Evolutionary conservation across 352 stramenopile genomes (phyloP), one percentile per base, ranked within the genome.

Genomic region (Globisporangium cederbergense): DNA sequence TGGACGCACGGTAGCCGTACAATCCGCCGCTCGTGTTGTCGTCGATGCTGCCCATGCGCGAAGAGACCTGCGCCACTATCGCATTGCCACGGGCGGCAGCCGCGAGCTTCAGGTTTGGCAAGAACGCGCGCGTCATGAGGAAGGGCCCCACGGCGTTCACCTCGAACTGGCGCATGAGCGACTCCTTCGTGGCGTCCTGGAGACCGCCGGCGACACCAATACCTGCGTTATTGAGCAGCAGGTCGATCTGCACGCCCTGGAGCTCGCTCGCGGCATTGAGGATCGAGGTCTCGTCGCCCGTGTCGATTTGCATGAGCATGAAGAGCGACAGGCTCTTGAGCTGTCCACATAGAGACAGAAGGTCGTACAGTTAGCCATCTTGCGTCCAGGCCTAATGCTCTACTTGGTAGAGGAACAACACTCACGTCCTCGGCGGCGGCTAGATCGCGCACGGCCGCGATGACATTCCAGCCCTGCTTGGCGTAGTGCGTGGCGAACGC

Each of bases 1-100:
- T 88, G 47, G 72, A 83, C 52, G 81, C 73, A 18, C 70, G 71
- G 65, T 90, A 88, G n/a, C 73, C 75, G 58, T 81, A 86, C 30
- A 64, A 51, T 10, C 66, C 64, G 32, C 77, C 67, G 11, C 11
- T 34, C 28, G 16, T 49, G 38, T 68, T 60, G 4, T 60, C 57
- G 53, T 74, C 73, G 22, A 80, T 66, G 32, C 67, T 74, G 64
- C 67, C 58, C 4, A 30, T 34, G 32, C 42, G 13, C 20, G 58
- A 58, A 13, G 58, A 62, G 13, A 84, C 64, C 13, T 83, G 64
- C 5, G 54, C 74, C 22, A 71, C 71, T 2, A 55, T 62, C 2
- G 70, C 67, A 1, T 55, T 10, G 4, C 72, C 75, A 8, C 30
- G 38, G 3, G 9, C 38, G 1, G 47, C 50, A 2, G 40, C 62